A percentile compares a stretch with the other conserved stretches of the same genome.
phyloP scores from a whole-genome alignment of 2,329 filamentous ascomycete genomes.

The Rhinocladiella mackenziei region DNA sequence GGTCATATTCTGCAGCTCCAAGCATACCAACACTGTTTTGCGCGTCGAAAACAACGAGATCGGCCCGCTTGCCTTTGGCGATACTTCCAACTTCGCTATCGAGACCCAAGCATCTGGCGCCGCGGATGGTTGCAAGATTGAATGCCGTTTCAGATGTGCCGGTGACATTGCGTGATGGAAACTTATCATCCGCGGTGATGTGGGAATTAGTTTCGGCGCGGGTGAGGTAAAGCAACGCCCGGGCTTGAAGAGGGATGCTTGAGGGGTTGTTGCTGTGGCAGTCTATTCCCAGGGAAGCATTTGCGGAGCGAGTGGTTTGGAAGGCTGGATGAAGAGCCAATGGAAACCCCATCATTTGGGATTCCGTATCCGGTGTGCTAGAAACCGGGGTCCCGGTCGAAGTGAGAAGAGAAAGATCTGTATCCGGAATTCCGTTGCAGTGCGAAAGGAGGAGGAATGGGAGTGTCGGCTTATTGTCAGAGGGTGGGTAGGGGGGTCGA shows the following conservation, averaged over 20 bases:
- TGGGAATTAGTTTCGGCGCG: constrained; percentile 33
- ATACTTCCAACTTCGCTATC: constrained; percentile 44
- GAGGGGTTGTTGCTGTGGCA: constrained; percentile 34
- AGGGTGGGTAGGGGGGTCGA: constrained; percentile 3
- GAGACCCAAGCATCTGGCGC: constrained; percentile 44
- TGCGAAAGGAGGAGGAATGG: constrained; percentile 45
- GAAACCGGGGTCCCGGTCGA: constrained; percentile 34
- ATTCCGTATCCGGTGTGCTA: constrained; percentile 49
- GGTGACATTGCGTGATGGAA: constrained; percentile 29
- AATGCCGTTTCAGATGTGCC: constrained; percentile 44
- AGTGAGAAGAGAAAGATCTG: constrained; percentile 29
- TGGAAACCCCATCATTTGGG: constrained; percentile 46
- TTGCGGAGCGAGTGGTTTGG: constrained; percentile 1
- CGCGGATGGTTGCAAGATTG: constrained; percentile 49
- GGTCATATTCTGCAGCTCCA: constrained; percentile 40
- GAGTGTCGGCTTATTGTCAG: constrained; percentile 21
- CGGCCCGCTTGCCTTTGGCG: constrained; percentile 46
- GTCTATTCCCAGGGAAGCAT: constrained; percentile 33
- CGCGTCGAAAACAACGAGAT: constrained; percentile 48
- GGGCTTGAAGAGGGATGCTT: constrained; percentile 32
- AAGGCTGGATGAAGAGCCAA: constrained; percentile 34
- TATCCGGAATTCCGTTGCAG: constrained; percentile 29
- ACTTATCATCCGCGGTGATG: constrained; percentile 29
- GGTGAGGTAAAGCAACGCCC: constrained; percentile 31
- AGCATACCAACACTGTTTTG: constrained; percentile 40